Evolutionary conservation across 2,329 filamentous ascomycete species (phyloP).

Genomic region (Apiospora saccharicola): DNA sequence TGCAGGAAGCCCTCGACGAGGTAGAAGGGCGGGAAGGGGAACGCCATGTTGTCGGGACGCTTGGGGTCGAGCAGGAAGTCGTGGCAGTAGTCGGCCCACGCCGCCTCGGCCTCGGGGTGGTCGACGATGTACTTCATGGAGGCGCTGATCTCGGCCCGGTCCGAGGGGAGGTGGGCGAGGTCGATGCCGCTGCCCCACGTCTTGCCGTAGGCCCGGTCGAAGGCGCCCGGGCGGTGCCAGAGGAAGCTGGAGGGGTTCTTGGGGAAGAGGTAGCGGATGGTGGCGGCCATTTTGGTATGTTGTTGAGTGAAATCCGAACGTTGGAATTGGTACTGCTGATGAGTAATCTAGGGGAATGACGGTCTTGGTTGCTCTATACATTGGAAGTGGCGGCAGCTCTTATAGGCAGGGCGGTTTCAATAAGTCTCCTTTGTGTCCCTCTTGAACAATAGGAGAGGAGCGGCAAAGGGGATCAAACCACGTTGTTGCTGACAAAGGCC

Average conservation of each 20-base stretch:
- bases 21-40: neutral
- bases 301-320: neutral
- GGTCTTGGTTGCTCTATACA: neutral
- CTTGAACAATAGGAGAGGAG: neutral
- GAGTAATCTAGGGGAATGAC: neutral
- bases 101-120: neutral
- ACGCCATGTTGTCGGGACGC: neutral
- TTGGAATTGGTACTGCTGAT: neutral
- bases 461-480: neutral
- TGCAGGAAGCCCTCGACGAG: neutral
- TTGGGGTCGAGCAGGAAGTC: neutral
- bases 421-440: neutral
- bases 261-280: neutral
- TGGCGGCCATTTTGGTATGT: neutral
- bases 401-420: neutral
- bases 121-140: neutral
- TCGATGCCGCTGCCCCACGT: neutral
- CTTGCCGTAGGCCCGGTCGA: constrained; percentile 9
- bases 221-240: neutral
- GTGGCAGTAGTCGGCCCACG: neutral
- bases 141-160: neutral
- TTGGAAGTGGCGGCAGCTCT: neutral
- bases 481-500: neutral
- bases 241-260: neutral
- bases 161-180: neutral